Base-by-base conservation (phyloP, 345 rosid species). In the Lepidium sativum region DNA sequence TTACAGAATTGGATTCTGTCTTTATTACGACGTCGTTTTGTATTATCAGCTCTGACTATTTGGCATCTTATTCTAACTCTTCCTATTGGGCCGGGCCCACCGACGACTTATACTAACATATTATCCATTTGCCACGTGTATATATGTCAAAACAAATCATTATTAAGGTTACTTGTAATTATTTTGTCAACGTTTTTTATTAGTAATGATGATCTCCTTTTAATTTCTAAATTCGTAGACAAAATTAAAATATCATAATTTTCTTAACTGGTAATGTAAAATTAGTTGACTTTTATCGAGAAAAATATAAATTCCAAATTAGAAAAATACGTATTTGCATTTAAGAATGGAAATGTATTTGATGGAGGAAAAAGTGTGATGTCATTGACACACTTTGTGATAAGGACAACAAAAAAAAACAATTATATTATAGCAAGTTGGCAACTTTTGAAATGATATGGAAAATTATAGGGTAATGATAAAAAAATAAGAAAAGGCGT, bases 51-150 rank as follows among this genome's bases (percentile, higher is more conserved):
- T 53, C 74, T 44, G 65, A 63, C 64, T 70, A 71, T 63, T 56
- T 71, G 69, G 57, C 64, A 71, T 71, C 47, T 71, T 55, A 63
- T 54, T 47, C 56, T n/a, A n/a, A n/a, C n/a, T n/a, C n/a, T n/a
- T n/a, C n/a, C n/a, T n/a, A n/a, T 31, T 56, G 65, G 53, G 9
- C 9, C 1, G 60, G 70, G 54, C 70, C 75, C 75, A 71, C 70
- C 39, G 38, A 49, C n/a, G 70, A 71, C 70, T 71, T n/a, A n/a
- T 39, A 56, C 47, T 38, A 71, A 21, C 52, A 47, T 32, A 56
- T 25, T 40, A 15, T 20, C 33, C 29, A 49, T 0, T 34, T 71
- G 65, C 70, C 70, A 71, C 70, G 75, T 64, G 54, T 64, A 57
- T 53, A 8, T 25, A n/a, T 31, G 18, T 12, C 23, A 27, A 25